Evolutionary conservation across 2,329 filamentous ascomycete genomes (phyloP).

Genomic region (Blastomyces gilchristii): DNA sequence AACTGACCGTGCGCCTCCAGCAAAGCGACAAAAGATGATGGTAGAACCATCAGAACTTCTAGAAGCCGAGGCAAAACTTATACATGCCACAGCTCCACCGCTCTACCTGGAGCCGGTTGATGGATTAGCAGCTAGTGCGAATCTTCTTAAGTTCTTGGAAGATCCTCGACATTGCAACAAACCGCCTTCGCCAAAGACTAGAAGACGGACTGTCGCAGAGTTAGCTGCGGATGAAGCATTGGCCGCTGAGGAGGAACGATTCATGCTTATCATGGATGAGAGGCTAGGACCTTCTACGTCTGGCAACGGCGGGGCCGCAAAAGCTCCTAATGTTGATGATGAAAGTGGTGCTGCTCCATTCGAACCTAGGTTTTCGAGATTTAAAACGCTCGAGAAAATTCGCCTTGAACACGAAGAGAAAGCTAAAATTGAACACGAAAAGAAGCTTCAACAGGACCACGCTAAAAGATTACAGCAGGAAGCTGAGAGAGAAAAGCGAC

Average conservation of each 20-base stretch:
- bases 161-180: constrained; percentile 68
- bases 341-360: constrained; percentile 63
- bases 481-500: constrained; percentile 39
- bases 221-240: constrained; percentile 89
- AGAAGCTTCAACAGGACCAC: constrained; percentile 41
- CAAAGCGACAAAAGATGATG: constrained; percentile 66
- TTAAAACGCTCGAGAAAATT: constrained; percentile 83
- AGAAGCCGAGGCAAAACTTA: constrained; percentile 64
- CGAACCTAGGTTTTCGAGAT: constrained; percentile 77
- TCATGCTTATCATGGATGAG: constrained; percentile 88
- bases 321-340: constrained; percentile 59
- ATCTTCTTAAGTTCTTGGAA: constrained; percentile 58
- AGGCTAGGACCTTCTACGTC: constrained; percentile 54
- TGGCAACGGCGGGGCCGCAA: constrained; percentile 45
- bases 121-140: constrained; percentile 57
- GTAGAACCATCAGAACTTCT: constrained; percentile 64
- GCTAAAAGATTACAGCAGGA: constrained; percentile 40
- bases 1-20: constrained; percentile 41
- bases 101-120: constrained; percentile 69
- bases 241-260: constrained; percentile 78
- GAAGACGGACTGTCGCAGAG: constrained; percentile 90
- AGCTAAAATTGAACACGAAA: constrained; percentile 39
- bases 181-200: constrained; percentile 72
- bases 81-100: constrained; percentile 62
- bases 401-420: constrained; percentile 66